A percentile compares a stretch with the other conserved stretches of the same genome.
These are phyloP conservation scores for Paecilomyces sp. DNA, from an alignment of 2,329 filamentous ascomycete genomes.

Conservation along the genomic window DNA sequence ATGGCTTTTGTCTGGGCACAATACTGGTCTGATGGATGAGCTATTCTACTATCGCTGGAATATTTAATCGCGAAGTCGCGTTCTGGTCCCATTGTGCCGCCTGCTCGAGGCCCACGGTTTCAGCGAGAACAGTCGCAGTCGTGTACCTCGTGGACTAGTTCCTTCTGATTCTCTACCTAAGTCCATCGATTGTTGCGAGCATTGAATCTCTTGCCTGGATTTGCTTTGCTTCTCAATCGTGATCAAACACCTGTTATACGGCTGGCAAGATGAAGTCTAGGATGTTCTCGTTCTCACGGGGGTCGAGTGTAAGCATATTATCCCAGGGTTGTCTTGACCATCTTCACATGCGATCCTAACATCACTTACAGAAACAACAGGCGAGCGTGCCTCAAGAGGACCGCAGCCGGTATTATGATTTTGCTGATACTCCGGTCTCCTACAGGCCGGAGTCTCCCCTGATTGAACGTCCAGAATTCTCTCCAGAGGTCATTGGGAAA, in stretches of 20 bases:
- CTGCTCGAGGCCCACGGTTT: background rate
- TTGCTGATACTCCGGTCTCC: conserved; percentile 26
- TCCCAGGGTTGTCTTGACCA: background rate
- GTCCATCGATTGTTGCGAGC: background rate
- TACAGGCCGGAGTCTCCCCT: conserved; percentile 24
- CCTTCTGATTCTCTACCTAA: background rate
- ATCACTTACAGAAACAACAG: background rate
- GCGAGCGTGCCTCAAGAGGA: conserved; percentile 3
- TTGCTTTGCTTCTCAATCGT: too few relatives aligned
- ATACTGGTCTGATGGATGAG: background rate
- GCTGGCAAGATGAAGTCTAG: background rate
- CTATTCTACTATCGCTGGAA: background rate
- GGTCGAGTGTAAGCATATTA: background rate
- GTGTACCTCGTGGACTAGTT: background rate
- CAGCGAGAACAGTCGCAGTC: background rate
- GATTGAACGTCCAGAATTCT: conserved; percentile 26
- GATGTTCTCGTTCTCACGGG: background rate
- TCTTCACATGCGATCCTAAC: background rate
- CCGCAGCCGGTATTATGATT: conserved; percentile 21
- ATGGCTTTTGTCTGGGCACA: background rate
- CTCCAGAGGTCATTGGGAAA: conserved; percentile 24
- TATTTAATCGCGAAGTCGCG: background rate
- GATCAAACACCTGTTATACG: background rate
- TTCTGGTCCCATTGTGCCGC: background rate
- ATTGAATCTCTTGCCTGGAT: background rate